These are phyloP conservation scores for Cladobotryum protrusum DNA, from an alignment of 2,329 filamentous ascomycete genomes.

Conservation along the genomic window DNA sequence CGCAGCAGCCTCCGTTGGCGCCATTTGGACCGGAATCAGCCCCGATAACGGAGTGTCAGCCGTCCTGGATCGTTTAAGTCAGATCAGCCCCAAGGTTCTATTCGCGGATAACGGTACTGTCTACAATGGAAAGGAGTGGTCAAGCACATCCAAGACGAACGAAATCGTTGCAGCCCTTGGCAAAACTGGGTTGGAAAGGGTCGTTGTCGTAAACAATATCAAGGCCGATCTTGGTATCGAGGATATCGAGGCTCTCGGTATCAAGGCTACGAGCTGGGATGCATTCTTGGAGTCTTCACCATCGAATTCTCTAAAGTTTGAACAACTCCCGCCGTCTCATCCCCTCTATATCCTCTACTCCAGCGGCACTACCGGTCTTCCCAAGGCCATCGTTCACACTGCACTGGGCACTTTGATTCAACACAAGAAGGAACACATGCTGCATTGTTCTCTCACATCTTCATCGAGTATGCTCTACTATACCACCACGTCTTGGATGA, in stretches of 20 bases:
- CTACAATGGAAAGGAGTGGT: constrained; percentile 88
- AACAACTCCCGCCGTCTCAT: constrained; percentile 74
- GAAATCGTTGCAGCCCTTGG: constrained; percentile 64
- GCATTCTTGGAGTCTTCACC: constrained; percentile 38
- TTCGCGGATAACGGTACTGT: constrained; percentile 84
- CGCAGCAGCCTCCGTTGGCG: constrained; percentile 73
- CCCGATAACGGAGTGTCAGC: constrained; percentile 89
- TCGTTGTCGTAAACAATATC: constrained; percentile 70
- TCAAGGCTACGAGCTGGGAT: constrained; percentile 39
- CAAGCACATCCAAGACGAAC: constrained; percentile 70
- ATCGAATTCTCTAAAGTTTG: constrained; percentile 54
- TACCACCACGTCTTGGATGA: constrained; percentile 97
- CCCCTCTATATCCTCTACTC: constrained; percentile 93
- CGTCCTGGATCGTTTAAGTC: constrained; percentile 77
- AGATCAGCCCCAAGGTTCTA: constrained; percentile 76
- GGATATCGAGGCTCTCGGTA: constrained; percentile 32
- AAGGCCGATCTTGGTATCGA: constrained; percentile 37
- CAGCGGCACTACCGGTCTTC: constrained; percentile 77
- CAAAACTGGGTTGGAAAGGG: constrained; percentile 54
- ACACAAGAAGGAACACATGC: constrained; percentile 91
- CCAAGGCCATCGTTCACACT: constrained; percentile 93
- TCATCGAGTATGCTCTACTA: constrained; percentile 81
- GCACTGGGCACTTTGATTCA: constrained; percentile 85
- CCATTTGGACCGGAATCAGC: constrained; percentile 88
- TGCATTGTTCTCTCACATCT: constrained; percentile 75